These are phyloP conservation scores for Acidiella bohemica DNA, from an alignment of 495 filamentous ascomycete species.

Conservation along the genomic window DNA sequence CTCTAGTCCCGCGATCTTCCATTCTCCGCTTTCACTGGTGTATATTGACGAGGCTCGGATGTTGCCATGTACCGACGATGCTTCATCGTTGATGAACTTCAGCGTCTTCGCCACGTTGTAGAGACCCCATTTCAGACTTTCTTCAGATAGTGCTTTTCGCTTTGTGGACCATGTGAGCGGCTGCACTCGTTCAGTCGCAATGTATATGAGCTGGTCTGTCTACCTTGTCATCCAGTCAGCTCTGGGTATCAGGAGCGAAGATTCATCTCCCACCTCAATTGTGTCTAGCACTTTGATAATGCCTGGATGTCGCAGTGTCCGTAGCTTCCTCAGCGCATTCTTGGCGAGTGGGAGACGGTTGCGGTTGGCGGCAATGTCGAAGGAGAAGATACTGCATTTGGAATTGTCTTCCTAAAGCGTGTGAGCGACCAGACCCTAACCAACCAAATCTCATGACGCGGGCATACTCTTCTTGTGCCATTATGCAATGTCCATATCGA, in stretches of 20 bases:
- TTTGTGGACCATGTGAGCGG: constrained; percentile 79
- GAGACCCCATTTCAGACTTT: constrained; percentile 92
- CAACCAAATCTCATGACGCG: neutral
- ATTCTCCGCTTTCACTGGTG: constrained; percentile 89
- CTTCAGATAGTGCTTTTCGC: constrained; percentile 66
- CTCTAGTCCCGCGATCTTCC: constrained; percentile 92
- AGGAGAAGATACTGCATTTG: constrained; percentile 89
- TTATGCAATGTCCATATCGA: constrained; percentile 90
- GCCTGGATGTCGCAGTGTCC: constrained; percentile 85
- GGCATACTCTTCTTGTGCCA: constrained; percentile 66
- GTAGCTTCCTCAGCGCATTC: constrained; percentile 82
- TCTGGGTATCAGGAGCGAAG: neutral
- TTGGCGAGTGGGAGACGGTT: constrained; percentile 71
- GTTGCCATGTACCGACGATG: constrained; percentile 75
- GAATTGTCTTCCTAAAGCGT: constrained; percentile 72
- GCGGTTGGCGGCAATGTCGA: constrained; percentile 69
- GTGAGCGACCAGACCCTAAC: constrained; percentile 8
- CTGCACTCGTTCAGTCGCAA: constrained; percentile 78
- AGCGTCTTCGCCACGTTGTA: constrained; percentile 80
- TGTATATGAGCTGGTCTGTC: constrained; percentile 88
- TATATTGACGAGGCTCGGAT: constrained; percentile 75
- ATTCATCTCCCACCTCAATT: constrained; percentile 51
- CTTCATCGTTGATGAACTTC: constrained; percentile 92
- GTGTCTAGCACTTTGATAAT: constrained; percentile 87
- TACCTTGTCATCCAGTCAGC: constrained; percentile 28